A percentile compares a stretch with the other conserved stretches of the same genome.
These are phyloP conservation scores for Ceratocystis variospora DNA, from an alignment of 2,329 filamentous ascomycete species.

Conservation along the genomic window DNA sequence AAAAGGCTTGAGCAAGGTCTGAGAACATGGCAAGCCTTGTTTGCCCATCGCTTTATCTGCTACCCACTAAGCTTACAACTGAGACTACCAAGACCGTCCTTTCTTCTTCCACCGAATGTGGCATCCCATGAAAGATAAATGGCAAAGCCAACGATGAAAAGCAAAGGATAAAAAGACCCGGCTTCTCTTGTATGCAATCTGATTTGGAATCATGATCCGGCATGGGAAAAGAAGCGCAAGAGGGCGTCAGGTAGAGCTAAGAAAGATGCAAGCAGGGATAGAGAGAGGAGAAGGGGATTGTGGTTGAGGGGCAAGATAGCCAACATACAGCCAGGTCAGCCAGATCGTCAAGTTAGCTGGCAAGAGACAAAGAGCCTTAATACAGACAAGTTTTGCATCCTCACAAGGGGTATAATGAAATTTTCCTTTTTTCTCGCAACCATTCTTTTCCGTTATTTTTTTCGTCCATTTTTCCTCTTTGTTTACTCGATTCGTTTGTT, in stretches of 20 bases:
- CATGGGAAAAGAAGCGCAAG: neutral
- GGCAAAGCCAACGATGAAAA: neutral
- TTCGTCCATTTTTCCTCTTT: neutral
- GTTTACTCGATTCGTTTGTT: neutral
- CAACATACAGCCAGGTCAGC: neutral
- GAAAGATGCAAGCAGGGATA: neutral
- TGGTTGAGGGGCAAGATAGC: neutral
- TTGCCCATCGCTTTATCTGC: no score
- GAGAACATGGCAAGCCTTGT: neutral
- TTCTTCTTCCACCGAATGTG: neutral
- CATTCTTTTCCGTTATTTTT: neutral
- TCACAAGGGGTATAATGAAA: no score
- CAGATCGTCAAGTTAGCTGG: no score
- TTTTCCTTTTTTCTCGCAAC: neutral
- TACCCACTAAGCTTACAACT: no score
- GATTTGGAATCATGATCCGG: neutral
- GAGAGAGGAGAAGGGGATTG: no score
- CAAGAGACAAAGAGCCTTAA: no score
- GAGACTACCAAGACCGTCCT: neutral
- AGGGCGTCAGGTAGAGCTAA: neutral
- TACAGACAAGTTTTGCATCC: no score
- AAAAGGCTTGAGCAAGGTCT: neutral
- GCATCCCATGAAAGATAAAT: neutral
- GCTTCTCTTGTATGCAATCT: neutral
- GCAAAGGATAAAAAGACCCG: no score